phyloP scores from a whole-genome alignment of 768 basidiomycete genomes.

The Ramaria rubella region DNA sequence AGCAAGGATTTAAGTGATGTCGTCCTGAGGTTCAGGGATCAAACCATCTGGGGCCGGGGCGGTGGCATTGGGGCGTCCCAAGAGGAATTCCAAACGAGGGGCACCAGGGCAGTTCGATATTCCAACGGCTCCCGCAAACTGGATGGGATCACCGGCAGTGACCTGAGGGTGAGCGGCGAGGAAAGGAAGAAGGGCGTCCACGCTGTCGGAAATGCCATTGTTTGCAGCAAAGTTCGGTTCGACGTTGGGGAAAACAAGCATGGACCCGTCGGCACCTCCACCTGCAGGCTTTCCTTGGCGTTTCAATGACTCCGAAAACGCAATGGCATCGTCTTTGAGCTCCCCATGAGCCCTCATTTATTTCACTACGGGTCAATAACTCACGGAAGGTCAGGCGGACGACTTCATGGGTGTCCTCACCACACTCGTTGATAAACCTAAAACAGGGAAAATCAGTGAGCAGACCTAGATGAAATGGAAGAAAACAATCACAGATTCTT shows the following conservation, averaged over 20 bases:
- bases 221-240: conserved; percentile 12
- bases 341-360: conserved; percentile 29
- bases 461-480: neutral
- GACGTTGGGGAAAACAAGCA: conserved; percentile 9
- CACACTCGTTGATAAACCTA: conserved; percentile 12
- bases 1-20: conserved; percentile 17
- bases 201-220: conserved; percentile 6
- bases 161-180: conserved; percentile 4
- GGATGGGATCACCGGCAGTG: conserved; percentile 8
- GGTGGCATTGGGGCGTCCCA: conserved; percentile 7
- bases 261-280: conserved; percentile 11
- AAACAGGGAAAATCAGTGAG: neutral
- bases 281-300: conserved; percentile 19
- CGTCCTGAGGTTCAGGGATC: conserved; percentile 15
- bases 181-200: conserved; percentile 8
- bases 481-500: conserved; percentile 14
- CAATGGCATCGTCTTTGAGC: conserved; percentile 42
- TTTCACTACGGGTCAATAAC: conserved; percentile 12
- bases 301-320: conserved; percentile 31
- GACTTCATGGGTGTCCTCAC: conserved; percentile 12
- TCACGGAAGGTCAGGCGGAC: conserved; percentile 14
- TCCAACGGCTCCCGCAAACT: conserved; percentile 9
- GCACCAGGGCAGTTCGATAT: conserved; percentile 20
- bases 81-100: conserved; percentile 7
- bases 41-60: conserved; percentile 10